These are phyloP conservation scores for Citrus inodora DNA, from an alignment of 345 rosid species.

Conservation along the genomic window DNA sequence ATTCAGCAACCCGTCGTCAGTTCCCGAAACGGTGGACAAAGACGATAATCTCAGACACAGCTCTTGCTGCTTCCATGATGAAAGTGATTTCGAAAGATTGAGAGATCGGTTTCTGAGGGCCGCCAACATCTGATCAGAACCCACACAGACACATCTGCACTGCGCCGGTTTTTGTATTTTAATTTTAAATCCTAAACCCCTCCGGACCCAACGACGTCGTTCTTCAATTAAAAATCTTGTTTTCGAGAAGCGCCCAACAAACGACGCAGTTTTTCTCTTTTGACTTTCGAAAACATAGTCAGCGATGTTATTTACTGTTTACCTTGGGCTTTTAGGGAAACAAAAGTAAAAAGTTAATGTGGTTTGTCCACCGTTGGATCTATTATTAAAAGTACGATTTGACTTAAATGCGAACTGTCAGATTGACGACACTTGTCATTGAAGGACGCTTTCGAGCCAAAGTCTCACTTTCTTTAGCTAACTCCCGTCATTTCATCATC, in stretches of 20 bases:
- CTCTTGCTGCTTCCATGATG: constrained; percentile 22
- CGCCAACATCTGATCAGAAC: constrained; percentile 35
- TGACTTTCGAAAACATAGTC: not conserved
- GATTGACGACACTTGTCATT: not conserved
- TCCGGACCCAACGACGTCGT: not conserved
- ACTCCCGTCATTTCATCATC: not conserved
- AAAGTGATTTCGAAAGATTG: not conserved
- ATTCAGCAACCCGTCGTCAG: constrained; percentile 34
- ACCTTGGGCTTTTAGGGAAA: not conserved
- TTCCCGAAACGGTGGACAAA: constrained; percentile 10
- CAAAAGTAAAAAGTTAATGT: not conserved
- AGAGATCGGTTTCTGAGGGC: constrained; percentile 33
- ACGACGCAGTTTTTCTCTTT: not conserved
- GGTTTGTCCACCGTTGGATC: not conserved
- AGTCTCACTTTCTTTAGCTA: not conserved
- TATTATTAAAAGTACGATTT: not conserved
- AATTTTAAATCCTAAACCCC: no score
- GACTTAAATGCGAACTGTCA: not conserved
- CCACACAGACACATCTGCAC: not conserved
- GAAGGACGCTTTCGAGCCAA: not conserved
- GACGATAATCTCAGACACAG: constrained; percentile 13
- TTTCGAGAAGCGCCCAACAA: not conserved
- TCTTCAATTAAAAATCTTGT: not conserved
- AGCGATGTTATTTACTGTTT: not conserved
- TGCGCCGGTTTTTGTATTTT: not conserved